Conservation (phyloP, 306 rosid species). For the Sicyos baderoa region DNA sequence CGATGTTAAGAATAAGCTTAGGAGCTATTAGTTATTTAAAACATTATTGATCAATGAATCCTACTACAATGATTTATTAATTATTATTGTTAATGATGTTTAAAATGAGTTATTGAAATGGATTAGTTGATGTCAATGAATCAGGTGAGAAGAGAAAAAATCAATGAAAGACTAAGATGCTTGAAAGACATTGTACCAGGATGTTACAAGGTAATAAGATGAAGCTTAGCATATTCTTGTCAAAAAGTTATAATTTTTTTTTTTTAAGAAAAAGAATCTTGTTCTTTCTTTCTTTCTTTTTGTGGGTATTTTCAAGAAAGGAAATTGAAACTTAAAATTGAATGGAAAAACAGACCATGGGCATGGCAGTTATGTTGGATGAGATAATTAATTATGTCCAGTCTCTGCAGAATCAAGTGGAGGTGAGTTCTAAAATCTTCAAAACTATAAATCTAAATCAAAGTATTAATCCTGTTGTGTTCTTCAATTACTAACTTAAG, state of each 20-base stretch:
- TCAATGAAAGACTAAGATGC: conserved; percentile 79
- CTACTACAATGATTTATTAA: too few relatives aligned
- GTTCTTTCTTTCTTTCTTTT: not conserved
- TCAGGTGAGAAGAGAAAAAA: conserved; percentile 94
- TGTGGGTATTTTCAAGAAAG: not conserved
- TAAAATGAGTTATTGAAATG: not conserved
- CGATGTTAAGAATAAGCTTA: too few relatives aligned
- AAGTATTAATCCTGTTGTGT: too few relatives aligned
- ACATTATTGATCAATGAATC: too few relatives aligned
- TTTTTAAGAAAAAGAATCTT: too few relatives aligned
- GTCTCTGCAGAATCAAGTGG: conserved; percentile 93
- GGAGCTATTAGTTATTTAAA: too few relatives aligned
- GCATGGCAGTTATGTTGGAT: conserved; percentile 96
- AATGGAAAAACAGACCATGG: conserved; percentile 69
- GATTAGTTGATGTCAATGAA: not conserved
- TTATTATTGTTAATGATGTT: too few relatives aligned
- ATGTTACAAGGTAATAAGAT: conserved; percentile 62
- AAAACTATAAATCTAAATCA: not conserved
- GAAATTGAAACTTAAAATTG: not conserved
- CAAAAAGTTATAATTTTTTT: too few relatives aligned
- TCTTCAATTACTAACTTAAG: not conserved
- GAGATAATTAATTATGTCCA: conserved; percentile 96
- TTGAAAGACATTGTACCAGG: conserved; percentile 92
- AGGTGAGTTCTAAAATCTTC: conserved; percentile 43
- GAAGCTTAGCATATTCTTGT: conserved; percentile 14